Conservation (phyloP, 1,284 basidiomycete species). For the Dichomitus squalens region DNA sequence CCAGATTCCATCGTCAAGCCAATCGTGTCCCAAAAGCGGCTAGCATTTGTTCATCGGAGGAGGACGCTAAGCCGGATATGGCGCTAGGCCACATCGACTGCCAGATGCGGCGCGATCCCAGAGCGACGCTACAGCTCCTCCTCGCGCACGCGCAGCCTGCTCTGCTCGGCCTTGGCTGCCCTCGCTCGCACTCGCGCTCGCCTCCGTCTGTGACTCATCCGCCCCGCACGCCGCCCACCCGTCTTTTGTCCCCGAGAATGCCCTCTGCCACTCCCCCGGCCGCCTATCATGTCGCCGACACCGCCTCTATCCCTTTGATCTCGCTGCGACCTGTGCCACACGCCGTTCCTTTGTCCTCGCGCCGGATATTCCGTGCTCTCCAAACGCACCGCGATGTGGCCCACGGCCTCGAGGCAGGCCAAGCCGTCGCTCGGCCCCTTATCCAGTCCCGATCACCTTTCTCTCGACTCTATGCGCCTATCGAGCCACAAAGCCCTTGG, state of each 20-base stretch:
- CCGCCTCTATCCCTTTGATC: constrained; percentile 3
- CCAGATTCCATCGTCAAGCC: constrained; percentile 6
- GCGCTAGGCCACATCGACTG: constrained; percentile 14
- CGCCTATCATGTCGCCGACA: constrained; percentile 16
- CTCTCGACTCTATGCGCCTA: not conserved
- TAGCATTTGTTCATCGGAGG: constrained; percentile 13
- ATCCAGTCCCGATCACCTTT: constrained; percentile 2
- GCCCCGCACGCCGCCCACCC: not conserved
- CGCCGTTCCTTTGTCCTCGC: constrained; percentile 10
- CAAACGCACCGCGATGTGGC: too few species aligned
- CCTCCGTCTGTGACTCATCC: not conserved
- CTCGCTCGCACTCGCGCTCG: not conserved
- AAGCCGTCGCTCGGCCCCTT: not conserved
- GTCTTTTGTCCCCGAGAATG: not conserved
- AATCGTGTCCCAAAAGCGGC: constrained; percentile 8
- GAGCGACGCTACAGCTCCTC: not conserved
- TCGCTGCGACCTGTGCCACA: constrained; percentile 12
- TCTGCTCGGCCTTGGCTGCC: too few species aligned
- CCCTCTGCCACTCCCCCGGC: not conserved
- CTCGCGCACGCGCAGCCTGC: not conserved
- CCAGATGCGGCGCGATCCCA: not conserved
- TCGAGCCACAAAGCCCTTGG: constrained; percentile 15
- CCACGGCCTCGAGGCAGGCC: constrained; percentile 10
- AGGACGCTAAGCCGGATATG: constrained; percentile 14
- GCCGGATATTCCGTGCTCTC: constrained; percentile 1